Conservation (phyloP, 768 basidiomycete genomes). For the Candolleomyces eurysporus region DNA sequence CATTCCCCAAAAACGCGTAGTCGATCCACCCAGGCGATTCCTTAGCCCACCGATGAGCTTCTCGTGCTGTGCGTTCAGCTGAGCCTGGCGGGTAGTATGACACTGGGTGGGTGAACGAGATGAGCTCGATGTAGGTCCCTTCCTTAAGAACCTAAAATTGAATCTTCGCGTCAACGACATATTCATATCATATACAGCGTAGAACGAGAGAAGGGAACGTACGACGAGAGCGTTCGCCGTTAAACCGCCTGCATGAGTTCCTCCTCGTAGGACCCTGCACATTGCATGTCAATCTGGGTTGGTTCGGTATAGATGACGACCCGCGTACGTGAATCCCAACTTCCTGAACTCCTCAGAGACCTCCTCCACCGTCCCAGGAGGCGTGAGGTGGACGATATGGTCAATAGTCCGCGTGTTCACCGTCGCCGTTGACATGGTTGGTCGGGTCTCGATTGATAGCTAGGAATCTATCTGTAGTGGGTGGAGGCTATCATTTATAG, state of each 20-base stretch:
- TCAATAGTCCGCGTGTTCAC: slow-evolving; percentile 44
- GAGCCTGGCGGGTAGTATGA: slow-evolving; percentile 53
- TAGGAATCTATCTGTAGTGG: neutral
- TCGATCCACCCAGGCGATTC: slow-evolving; percentile 8
- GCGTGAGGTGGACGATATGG: slow-evolving; percentile 71
- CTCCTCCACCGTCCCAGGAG: slow-evolving; percentile 53
- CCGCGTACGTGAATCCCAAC: slow-evolving; percentile 67
- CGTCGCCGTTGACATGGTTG: neutral
- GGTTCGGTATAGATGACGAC: neutral
- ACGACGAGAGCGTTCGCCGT: slow-evolving; percentile 68
- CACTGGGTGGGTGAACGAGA: slow-evolving; percentile 58
- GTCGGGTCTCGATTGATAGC: neutral
- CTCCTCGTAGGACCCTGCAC: slow-evolving; percentile 62
- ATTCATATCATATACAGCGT: neutral
- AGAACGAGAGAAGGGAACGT: slow-evolving; percentile 15
- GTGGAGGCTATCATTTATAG: neutral
- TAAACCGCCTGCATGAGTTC: slow-evolving; percentile 60
- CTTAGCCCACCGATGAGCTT: slow-evolving; percentile 12
- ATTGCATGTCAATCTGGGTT: neutral
- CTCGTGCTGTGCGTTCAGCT: slow-evolving; percentile 42
- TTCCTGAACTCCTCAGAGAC: slow-evolving; percentile 50
- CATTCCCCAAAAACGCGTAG: slow-evolving; percentile 9
- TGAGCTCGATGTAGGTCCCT: slow-evolving; percentile 65
- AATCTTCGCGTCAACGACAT: neutral
- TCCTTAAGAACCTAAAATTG: slow-evolving; percentile 48